Evolutionary conservation across 164 flowering plant species (phyloP).

Genomic region (Protea cynaroides): DNA sequence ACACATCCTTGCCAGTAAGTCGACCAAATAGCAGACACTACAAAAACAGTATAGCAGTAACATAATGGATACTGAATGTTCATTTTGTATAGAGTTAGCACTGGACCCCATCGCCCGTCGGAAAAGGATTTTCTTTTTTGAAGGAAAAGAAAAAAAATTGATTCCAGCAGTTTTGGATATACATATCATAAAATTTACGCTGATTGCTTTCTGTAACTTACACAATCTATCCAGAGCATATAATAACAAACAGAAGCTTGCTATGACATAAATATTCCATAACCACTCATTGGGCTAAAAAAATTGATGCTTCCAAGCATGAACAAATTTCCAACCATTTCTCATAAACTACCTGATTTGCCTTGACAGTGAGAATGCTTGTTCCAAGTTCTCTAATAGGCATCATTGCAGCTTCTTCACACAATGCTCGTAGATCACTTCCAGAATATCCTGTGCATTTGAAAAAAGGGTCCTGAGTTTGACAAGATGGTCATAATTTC

Average conservation of each 20-base stretch:
- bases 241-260: no score
- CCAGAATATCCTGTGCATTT: slow-evolving; percentile 82
- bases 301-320: not conserved
- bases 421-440: slow-evolving; percentile 93
- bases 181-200: not conserved
- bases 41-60: no score
- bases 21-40: no score
- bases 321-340: not conserved
- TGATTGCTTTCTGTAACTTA: not conserved
- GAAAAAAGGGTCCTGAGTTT: slow-evolving; percentile 2
- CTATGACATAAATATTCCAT: not conserved
- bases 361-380: slow-evolving; percentile 69
- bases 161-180: no score
- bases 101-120: not conserved
- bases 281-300: not conserved
- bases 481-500: not conserved
- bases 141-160: no score
- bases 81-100: no score
- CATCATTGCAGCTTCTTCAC: slow-evolving; percentile 99
- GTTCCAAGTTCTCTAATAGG: slow-evolving; percentile 97
- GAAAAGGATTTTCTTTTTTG: not conserved
- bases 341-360: slow-evolving; percentile 59
- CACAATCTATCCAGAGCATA: no score
- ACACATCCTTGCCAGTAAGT: no score
- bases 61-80: no score